Evolutionary conservation across 2,329 filamentous ascomycete species (phyloP).

Genomic region (Pseudocercospora eumusae): DNA sequence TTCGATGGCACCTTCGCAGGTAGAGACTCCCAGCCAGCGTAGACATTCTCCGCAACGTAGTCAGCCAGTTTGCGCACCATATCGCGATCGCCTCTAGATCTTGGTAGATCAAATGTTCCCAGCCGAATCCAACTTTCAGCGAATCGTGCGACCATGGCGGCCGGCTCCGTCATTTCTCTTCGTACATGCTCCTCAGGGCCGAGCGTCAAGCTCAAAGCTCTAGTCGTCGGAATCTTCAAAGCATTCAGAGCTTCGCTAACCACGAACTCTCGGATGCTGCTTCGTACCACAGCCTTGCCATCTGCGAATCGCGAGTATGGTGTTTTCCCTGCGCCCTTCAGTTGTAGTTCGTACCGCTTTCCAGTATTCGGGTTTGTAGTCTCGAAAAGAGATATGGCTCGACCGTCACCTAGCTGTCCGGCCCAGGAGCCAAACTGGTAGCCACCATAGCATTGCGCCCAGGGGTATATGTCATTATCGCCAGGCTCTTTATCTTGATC

Average conservation of each 20-base stretch:
- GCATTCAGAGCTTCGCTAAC: constrained; percentile 88
- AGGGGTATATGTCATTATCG: constrained; percentile 80
- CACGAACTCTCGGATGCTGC: constrained; percentile 90
- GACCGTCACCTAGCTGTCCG: constrained; percentile 89
- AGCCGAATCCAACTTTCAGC: constrained; percentile 89
- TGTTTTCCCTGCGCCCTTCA: constrained; percentile 91
- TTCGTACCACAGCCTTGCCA: constrained; percentile 87
- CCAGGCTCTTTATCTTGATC: constrained; percentile 57
- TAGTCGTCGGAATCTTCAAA: constrained; percentile 79
- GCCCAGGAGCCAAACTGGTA: constrained; percentile 77
- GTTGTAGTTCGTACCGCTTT: constrained; percentile 82
- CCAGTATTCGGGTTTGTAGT: constrained; percentile 71
- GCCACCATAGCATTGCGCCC: constrained; percentile 97
- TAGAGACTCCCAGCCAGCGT: constrained; percentile 82
- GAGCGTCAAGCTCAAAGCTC: constrained; percentile 79
- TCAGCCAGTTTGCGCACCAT: constrained; percentile 73
- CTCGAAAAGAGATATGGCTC: constrained; percentile 93
- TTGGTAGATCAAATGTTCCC: constrained; percentile 93
- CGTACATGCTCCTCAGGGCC: constrained; percentile 71
- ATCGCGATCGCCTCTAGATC: constrained; percentile 74
- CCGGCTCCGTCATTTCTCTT: constrained; percentile 81
- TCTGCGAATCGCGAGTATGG: constrained; percentile 97
- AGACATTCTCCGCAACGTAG: constrained; percentile 85
- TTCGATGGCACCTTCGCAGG: constrained; percentile 58
- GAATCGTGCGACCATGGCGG: constrained; percentile 88